Base-by-base conservation (phyloP, 176 grass and related monocot species). In the Paspalum notatum region DNA sequence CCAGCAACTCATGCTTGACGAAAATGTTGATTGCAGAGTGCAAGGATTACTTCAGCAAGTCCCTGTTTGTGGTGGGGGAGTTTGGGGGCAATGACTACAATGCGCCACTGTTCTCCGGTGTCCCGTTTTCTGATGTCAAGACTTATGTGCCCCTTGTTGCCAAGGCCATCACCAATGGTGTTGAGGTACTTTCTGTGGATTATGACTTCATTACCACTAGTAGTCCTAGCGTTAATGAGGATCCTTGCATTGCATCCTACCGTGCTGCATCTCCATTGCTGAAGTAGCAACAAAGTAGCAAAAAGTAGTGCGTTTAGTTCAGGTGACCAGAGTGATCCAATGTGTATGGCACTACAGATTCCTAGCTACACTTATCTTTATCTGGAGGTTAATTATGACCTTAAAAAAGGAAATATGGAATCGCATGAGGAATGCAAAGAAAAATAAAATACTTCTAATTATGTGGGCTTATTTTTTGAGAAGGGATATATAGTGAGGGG, bases 1-100 rank as follows among this genome's bases (percentile, higher is more conserved):
- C 8, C 15, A 2, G 38, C 18, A 12, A 26, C 77, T 14, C 45
- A 52, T 4, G 26, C 25, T 40, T 68, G 0, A 45, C 24, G n/a
- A 21, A 15, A 41, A 9, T 82, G 78, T 18, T 42, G 0, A 67
- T 37, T 89, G 83, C 87, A 98, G 95, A 91, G 13, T 98, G 95
- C 83, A 88, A 79, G 83, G 92, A 91, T 20, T 98, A 91, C 90
- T 84, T 98, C 71, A 75, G 92, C 64, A 94, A 85, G 66, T 94
- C 95, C 13, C 88, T 98, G 38, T 89, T 98, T 71, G 90, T 98
- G 41, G 90, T 98, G 44, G 92, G 95, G 1, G 95, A 98, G 74
- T 98, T 98, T 65, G 95, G 95, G 11, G 95, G 95, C 16, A 98
- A 98, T 47, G 95, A 98, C 85, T 98, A 98, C 85, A 98, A 91